Evolutionary conservation across 331 rosid genomes (phyloP), one percentile per base, ranked within the genome.

Genomic region (Rosa hybrid): DNA sequence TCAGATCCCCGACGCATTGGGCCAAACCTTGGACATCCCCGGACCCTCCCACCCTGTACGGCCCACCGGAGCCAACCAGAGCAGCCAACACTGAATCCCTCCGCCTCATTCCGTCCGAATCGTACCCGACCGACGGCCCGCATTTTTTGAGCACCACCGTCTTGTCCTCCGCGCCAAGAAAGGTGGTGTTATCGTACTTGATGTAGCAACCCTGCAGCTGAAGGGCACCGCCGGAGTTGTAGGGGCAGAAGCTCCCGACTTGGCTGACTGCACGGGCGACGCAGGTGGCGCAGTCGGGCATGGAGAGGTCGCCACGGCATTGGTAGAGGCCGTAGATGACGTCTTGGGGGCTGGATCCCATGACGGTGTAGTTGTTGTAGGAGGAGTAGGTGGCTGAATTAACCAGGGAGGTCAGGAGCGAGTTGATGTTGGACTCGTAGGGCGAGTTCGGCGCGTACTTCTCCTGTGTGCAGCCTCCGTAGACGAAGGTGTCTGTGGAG

Each of bases 241-340:
- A 77, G 1, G 87, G 50, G 73, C 98, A 92, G 38, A 94, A 45
- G 8, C 14, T 69, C 4, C 92, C 89, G 5, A 86, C 83, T 0
- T 88, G 89, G 4, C 85, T 44, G 68, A 89, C 86, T 0, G 98
- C 85, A 1, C 87, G 89, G 0, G 88, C 74, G 2, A 94, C 78
- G 73, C 97, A 92, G 3, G 92, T n/a, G 80, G 97, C 87, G 81
- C 97, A 94, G 81, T 89, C 97, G 0, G 91, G 93, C 98, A 90
- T 90, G 74, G 93, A 74, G 50, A 94, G 92, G 86, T 94, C 98
- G 12, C 93, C 98, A 0, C 97, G 97, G 86, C 98, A 94, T 76
- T 94, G 98, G 91, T 84, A 90, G 82, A 94, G 91, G 23, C 97
- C 97, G 81, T 90, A 80, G 23, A 82, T 81, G 46, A 84, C 76